Percentiles rank a stretch among this genome's conserved stretches.
Evolutionary conservation across 805 yeast genomes (phyloP).

Genomic region (Zygosaccharomyces lentus): DNA sequence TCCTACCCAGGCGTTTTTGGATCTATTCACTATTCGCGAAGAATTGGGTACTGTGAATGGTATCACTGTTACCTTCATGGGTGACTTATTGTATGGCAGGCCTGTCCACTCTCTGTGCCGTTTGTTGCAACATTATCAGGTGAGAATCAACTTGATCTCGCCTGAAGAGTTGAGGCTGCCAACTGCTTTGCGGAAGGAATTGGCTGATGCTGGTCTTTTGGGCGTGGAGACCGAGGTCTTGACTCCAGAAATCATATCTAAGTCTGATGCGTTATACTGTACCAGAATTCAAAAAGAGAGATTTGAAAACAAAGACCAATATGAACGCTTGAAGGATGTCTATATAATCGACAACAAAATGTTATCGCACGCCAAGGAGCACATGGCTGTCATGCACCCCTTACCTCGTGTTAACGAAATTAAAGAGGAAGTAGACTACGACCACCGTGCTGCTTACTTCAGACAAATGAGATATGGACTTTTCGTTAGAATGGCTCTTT

Average conservation of each 20-base stretch:
- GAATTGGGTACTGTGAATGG: slow-evolving; percentile 98
- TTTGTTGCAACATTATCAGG: slow-evolving; percentile 86
- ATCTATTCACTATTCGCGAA: slow-evolving; percentile 96
- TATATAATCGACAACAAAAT: slow-evolving; percentile 91
- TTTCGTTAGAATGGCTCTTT: slow-evolving; percentile 96
- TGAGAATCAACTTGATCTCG: slow-evolving; percentile 83
- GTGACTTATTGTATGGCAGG: slow-evolving; percentile 96
- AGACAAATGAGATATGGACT: slow-evolving; percentile 99
- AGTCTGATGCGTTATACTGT: slow-evolving; percentile 93
- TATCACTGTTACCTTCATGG: slow-evolving; percentile 97
- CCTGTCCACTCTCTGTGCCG: slow-evolving; percentile 96
- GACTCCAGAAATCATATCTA: slow-evolving; percentile 79
- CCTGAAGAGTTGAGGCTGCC: slow-evolving; percentile 90
- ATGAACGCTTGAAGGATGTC: slow-evolving; percentile 82
- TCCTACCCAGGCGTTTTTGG: slow-evolving; percentile 97
- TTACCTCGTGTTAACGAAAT: slow-evolving; percentile 96
- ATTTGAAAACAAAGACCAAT: slow-evolving; percentile 69
- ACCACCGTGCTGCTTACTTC: slow-evolving; percentile 98
- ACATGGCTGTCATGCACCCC: slow-evolving; percentile 99
- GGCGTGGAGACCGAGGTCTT: slow-evolving; percentile 69
- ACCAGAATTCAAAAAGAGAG: slow-evolving; percentile 98
- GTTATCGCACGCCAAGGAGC: slow-evolving; percentile 88
- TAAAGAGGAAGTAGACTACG: slow-evolving; percentile 97
- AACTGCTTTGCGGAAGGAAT: slow-evolving; percentile 59
- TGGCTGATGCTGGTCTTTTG: slow-evolving; percentile 63